These are phyloP conservation scores for Daldinia caldariorum DNA, from an alignment of 495 filamentous ascomycete species.

Conservation along the genomic window DNA sequence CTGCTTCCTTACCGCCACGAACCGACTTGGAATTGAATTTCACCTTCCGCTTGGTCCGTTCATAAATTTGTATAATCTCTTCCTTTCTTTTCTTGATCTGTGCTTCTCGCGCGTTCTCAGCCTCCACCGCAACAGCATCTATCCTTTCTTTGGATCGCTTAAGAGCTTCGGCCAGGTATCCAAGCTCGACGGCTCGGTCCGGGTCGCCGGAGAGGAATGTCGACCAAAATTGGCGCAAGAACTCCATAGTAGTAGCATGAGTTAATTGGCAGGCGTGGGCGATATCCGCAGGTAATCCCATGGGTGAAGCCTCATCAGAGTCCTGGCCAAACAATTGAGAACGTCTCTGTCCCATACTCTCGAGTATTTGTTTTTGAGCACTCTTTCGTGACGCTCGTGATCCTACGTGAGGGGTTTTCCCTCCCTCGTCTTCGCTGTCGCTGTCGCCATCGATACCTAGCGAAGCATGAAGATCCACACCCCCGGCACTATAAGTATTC, in stretches of 20 bases:
- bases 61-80: slow-evolving; percentile 72
- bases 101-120: slow-evolving; percentile 75
- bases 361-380: slow-evolving; percentile 67
- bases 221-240: slow-evolving; percentile 95
- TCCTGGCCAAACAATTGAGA: slow-evolving; percentile 60
- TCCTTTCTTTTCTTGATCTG: slow-evolving; percentile 71
- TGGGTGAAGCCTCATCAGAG: slow-evolving; percentile 59
- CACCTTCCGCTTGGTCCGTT: slow-evolving; percentile 74
- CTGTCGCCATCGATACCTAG: slow-evolving; percentile 73
- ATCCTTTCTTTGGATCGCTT: slow-evolving; percentile 80
- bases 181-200: slow-evolving; percentile 76
- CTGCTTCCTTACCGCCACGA: slow-evolving; percentile 78
- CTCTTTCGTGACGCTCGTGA: slow-evolving; percentile 63
- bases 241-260: slow-evolving; percentile 92
- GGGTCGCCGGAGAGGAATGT: slow-evolving; percentile 86
- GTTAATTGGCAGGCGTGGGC: slow-evolving; percentile 82
- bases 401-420: slow-evolving; percentile 63
- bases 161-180: slow-evolving; percentile 79
- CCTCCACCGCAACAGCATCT: slow-evolving; percentile 78
- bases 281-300: slow-evolving; percentile 70
- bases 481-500: slow-evolving; percentile 57
- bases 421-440: slow-evolving; percentile 71
- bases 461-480: slow-evolving; percentile 65
- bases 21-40: slow-evolving; percentile 70
- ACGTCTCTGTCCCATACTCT: slow-evolving; percentile 61